Evolutionary conservation across 768 basidiomycete species (phyloP).

Genomic region (Psilocybe cubensis): DNA sequence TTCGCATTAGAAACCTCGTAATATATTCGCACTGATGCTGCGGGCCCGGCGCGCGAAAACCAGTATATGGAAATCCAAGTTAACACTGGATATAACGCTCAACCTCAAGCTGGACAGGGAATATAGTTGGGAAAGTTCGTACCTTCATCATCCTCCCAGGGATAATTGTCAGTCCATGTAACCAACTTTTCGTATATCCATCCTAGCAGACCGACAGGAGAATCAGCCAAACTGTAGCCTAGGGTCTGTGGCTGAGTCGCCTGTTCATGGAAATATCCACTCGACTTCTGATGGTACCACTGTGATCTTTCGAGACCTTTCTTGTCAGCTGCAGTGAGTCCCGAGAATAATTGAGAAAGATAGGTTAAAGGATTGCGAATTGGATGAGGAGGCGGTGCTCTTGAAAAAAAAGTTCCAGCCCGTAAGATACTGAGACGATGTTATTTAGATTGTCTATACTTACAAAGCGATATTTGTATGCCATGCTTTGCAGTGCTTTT

Average conservation of each 20-base stretch:
- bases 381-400: background rate
- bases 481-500: conserved; percentile 49
- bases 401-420: background rate
- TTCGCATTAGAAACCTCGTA: conserved; percentile 43
- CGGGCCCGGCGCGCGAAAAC: conserved; percentile 62
- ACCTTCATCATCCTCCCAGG: conserved; percentile 63
- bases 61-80: conserved; percentile 61
- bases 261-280: conserved; percentile 44
- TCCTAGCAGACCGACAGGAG: conserved; percentile 57
- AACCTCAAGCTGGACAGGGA: background rate
- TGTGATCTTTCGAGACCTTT: conserved; percentile 30
- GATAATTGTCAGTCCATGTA: conserved; percentile 53
- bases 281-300: conserved; percentile 31
- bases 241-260: conserved; percentile 54
- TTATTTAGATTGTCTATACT: background rate
- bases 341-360: conserved; percentile 5
- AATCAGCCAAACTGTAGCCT: conserved; percentile 59
- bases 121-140: background rate
- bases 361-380: background rate
- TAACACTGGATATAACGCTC: conserved; percentile 38
- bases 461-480: conserved; percentile 43
- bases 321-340: conserved; percentile 36
- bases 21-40: conserved; percentile 62
- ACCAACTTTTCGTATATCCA: conserved; percentile 60
- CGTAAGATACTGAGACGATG: background rate